Base-by-base conservation (phyloP, 306 rosid genomes). In the Boehmeria nivea region DNA sequence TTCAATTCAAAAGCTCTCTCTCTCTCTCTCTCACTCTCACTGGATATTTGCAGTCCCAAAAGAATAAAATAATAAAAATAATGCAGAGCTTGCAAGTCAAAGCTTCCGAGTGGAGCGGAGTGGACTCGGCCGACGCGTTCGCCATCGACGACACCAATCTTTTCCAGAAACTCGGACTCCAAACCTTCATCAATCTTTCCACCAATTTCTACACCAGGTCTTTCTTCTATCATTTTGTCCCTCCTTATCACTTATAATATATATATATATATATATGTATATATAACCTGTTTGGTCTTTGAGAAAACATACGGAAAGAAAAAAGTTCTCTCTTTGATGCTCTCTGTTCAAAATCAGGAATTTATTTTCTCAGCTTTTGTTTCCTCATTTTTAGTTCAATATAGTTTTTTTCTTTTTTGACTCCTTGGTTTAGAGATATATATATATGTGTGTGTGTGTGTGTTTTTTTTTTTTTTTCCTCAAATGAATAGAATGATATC, bases 121-220 rank as follows among this genome's bases (percentile, higher is more conserved):
- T 91, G 43, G 48, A 68, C 31, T 67, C 64, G 3, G 64, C 19
- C 20, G 72, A 80, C 42, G 96, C 93, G 23, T 87, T 87, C 59
- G 77, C 93, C 62, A 82, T 91, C 7, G 95, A 87, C 55, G 78
- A 76, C 7, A 59, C 72, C 66, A 78, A 84, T 64, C 72, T 87
- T 45, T 90, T 80, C 60, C 58, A 84, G 39, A 84, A 80, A 36
- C 73, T 84, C 0, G 91, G 98, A 13, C 83, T 87, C 33, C 88
- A 84, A 60, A 63, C 89, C 63, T 82, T 90, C 70, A 15, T 84
- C 16, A 76, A 67, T 17, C 89, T 87, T 66, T 87, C 95, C 54
- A 87, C 94, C 79, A 77, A 78, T 72, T 91, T 91, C 82, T 91
- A 91, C 67, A 78, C 64, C 75, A 87, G 95, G 91, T 87, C 42